phyloP scores from a whole-genome alignment of 257 asterid species.

The Jacaranda mimosifolia region DNA sequence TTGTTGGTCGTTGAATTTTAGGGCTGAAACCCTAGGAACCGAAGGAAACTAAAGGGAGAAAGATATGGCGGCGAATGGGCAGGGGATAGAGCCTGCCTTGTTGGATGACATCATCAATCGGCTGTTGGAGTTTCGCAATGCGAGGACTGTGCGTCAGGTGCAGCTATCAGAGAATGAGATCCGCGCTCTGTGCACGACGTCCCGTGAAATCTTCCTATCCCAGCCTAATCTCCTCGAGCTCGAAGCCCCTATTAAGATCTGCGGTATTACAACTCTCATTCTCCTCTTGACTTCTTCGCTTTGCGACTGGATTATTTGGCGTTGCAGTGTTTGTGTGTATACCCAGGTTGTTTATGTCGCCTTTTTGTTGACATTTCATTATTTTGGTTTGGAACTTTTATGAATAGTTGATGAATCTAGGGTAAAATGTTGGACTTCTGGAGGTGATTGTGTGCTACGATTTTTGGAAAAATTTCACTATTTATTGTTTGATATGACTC shows the following conservation, averaged over 20 bases:
- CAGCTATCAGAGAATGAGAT: constrained; percentile 86
- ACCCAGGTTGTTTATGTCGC: neutral
- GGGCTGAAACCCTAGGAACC: constrained; percentile 29
- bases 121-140: constrained; percentile 68
- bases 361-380: neutral
- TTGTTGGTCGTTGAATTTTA: constrained; percentile 25
- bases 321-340: neutral
- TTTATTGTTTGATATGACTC: constrained; percentile 6
- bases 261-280: constrained; percentile 53
- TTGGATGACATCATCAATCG: constrained; percentile 82
- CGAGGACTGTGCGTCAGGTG: constrained; percentile 78
- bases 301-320: neutral
- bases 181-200: constrained; percentile 69
- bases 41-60: constrained; percentile 5
- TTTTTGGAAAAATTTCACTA: neutral
- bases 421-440: constrained; percentile 22
- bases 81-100: constrained; percentile 72
- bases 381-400: constrained; percentile 9
- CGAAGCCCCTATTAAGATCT: constrained; percentile 89
- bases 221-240: constrained; percentile 90
- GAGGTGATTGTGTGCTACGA: neutral
- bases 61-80: constrained; percentile 61
- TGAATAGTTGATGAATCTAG: constrained; percentile 13
- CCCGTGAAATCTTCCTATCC: constrained; percentile 78
- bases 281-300: neutral